phyloP scores from a whole-genome alignment of 768 basidiomycete species.

The Collybiopsis luxurians region DNA sequence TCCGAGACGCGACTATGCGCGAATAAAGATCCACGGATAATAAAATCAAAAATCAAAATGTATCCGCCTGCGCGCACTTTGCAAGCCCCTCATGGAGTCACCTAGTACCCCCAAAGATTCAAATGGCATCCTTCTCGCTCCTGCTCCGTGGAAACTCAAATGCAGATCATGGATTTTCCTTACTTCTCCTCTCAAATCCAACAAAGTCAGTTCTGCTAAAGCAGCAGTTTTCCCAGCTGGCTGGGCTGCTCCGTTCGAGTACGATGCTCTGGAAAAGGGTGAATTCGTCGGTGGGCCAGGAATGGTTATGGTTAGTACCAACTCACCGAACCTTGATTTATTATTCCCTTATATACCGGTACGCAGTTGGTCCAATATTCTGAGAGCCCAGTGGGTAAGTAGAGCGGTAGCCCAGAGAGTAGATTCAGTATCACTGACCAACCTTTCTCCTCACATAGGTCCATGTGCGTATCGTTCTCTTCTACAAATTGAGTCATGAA shows the following conservation, averaged over 20 bases:
- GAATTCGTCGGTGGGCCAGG: constrained; percentile 28
- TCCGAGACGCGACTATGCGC: no score
- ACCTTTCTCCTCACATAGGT: constrained; percentile 11
- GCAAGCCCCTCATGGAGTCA: no score
- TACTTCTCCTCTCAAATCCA: constrained; percentile 14
- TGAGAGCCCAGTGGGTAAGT: constrained; percentile 30
- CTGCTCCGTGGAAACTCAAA: constrained; percentile 26
- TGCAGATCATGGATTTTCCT: constrained; percentile 25
- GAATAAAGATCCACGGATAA: no score
- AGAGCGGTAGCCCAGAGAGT: neutral
- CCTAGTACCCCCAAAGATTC: neutral
- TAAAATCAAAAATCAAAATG: no score
- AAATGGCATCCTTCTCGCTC: neutral
- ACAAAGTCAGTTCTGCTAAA: neutral
- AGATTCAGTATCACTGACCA: neutral
- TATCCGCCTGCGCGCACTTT: no score
- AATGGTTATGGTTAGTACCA: constrained; percentile 20
- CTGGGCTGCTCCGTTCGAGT: constrained; percentile 23
- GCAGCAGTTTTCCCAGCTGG: constrained; percentile 28
- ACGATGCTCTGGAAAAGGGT: constrained; percentile 23
- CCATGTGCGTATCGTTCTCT: constrained; percentile 18
- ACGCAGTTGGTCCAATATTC: constrained; percentile 26
- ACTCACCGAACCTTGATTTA: neutral
- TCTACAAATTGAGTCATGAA: neutral
- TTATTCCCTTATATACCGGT: neutral